These are phyloP conservation scores for Aspergillus ochraceoroseus DNA, from an alignment of 2,329 filamentous ascomycete genomes.

Conservation along the genomic window DNA sequence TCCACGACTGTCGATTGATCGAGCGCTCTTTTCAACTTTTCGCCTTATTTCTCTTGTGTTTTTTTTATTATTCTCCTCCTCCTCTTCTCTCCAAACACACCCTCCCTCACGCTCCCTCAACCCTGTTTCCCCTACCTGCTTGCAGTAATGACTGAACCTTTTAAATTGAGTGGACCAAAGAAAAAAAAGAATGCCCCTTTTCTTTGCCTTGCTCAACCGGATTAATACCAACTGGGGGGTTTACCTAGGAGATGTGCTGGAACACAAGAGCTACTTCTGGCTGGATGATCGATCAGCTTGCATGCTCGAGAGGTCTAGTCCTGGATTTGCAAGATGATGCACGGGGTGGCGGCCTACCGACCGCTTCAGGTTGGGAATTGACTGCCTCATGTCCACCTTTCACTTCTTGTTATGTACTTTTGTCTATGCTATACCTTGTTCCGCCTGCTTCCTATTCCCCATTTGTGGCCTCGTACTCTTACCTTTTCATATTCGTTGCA, in stretches of 20 bases:
- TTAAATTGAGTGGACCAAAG: conserved; percentile 26
- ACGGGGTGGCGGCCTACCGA: conserved; percentile 21
- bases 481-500: conserved; percentile 21
- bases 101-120: conserved; percentile 33
- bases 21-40: conserved; percentile 26
- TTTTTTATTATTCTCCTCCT: conserved; percentile 28
- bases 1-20: conserved; percentile 28
- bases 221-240: conserved; percentile 23
- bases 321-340: conserved; percentile 25
- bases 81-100: no score
- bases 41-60: conserved; percentile 26
- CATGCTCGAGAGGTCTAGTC: conserved; percentile 20
- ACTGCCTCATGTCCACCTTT: conserved; percentile 29
- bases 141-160: conserved; percentile 31
- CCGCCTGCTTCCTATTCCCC: conserved; percentile 26
- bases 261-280: conserved; percentile 19
- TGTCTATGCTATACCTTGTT: conserved; percentile 37
- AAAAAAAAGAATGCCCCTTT: conserved; percentile 22
- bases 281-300: conserved; percentile 14
- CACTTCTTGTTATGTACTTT: conserved; percentile 41
- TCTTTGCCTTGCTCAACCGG: conserved; percentile 19
- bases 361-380: conserved; percentile 19
- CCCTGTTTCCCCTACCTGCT: conserved; percentile 30
- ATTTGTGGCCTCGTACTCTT: conserved; percentile 22
- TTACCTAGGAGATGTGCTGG: conserved; percentile 26